Evolutionary conservation across 2,329 filamentous ascomycete genomes (phyloP), one percentile per base, ranked within the genome.

Genomic region (Colletotrichum agaves): DNA sequence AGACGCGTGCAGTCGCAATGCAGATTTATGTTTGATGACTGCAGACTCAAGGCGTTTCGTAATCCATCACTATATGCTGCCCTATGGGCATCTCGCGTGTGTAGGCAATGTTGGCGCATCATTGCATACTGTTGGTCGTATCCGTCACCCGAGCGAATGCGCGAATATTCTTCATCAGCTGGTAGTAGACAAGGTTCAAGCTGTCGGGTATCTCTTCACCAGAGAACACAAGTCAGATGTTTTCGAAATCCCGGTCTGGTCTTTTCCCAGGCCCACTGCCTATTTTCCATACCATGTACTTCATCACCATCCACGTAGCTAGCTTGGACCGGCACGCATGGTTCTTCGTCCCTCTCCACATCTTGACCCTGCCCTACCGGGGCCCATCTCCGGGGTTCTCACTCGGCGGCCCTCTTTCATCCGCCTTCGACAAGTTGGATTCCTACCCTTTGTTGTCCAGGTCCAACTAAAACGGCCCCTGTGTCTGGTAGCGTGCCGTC

Each of bases 371-470:
- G 39, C 43, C 55, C 61, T 64, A 35, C 61, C 31, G 46, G 60
- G 64, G 17, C 46, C 60, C 39, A 64, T 67, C 64, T 67, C 39
- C 61, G 41, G 46, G 41, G 61, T 46, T 49, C 47, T 64, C 61
- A 55, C 53, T 31, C 33, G 53, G 33, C 23, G 53, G 55, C 41
- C 53, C 61, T 67, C 47, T 49, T 47, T 52, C 39, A 37, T 43
- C 53, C 60, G 64, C 46, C 61, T 64, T 55, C 19, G 47, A 46
- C 27, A 41, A 65, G 63, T 53, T 43, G 35, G 52, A 55, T 33
- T 58, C 31, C 13, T 41, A n/a, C 37, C 60, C 60, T 53, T 55
- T 46, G 47, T 41, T 3, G 19, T n/a, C 23, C 17, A 53, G 13
- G 15, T 23, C 5, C 31, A 46, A 35, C 46, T 10, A 49, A 53